Conservation (phyloP, 768 basidiomycete genomes). For the Macrolepiota albuminosa region DNA sequence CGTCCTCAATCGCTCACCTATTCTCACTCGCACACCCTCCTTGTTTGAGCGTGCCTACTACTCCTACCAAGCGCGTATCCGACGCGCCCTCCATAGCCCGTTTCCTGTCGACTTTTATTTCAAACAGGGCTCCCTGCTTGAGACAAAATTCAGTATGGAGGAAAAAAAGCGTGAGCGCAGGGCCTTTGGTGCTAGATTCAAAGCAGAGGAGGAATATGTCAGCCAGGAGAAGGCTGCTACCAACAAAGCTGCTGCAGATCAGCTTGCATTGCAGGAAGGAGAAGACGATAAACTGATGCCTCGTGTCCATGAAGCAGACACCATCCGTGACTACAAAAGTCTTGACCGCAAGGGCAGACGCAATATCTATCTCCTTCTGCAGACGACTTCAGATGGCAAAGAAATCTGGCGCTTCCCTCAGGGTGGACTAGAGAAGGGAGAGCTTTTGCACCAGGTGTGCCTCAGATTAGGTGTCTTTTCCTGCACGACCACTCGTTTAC, state of each 20-base stretch:
- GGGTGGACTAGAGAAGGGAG: conserved; percentile 53
- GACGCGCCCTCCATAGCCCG: conserved; percentile 82
- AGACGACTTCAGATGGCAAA: conserved; percentile 42
- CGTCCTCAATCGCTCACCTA: conserved; percentile 73
- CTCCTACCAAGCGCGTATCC: conserved; percentile 77
- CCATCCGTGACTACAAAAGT: conserved; percentile 56
- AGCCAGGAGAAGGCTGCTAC: conserved; percentile 42
- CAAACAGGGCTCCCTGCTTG: conserved; percentile 83
- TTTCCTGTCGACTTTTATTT: conserved; percentile 91
- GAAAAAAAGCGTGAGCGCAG: conserved; percentile 66
- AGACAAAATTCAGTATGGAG: conserved; percentile 74
- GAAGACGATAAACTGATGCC: conserved; percentile 61
- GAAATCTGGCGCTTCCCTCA: conserved; percentile 81
- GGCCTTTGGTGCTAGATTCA: conserved; percentile 69
- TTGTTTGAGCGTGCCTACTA: conserved; percentile 79
- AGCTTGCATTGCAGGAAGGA: conserved; percentile 52
- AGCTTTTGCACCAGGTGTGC: conserved; percentile 75
- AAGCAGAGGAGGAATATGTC: conserved; percentile 35
- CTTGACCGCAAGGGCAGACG: conserved; percentile 80
- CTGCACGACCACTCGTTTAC: not conserved
- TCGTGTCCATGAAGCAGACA: conserved; percentile 58
- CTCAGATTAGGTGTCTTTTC: not conserved
- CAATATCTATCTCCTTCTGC: conserved; percentile 84
- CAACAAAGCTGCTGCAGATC: conserved; percentile 54
- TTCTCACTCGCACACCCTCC: conserved; percentile 66